phyloP scores from a whole-genome alignment of 2,329 filamentous ascomycete genomes.

The Diaporthe capsici region DNA sequence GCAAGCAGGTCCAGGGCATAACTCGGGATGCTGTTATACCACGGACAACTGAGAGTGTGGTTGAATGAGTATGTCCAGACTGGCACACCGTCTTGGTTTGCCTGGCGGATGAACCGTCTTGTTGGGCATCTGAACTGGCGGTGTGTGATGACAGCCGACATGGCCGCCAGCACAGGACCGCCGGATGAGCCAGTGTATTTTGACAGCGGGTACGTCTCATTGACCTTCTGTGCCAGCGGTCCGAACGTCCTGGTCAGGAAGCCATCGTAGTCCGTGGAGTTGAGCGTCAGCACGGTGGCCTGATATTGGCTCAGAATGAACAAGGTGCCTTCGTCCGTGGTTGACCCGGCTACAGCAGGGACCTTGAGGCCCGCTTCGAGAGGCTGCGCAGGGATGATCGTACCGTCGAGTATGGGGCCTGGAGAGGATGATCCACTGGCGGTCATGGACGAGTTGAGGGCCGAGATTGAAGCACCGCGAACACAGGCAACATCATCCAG shows the following conservation, averaged over 20 bases:
- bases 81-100: conserved; percentile 42
- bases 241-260: conserved; percentile 44
- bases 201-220: conserved; percentile 31
- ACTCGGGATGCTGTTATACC: conserved; percentile 43
- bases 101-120: conserved; percentile 41
- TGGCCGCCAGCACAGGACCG: conserved; percentile 39
- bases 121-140: conserved; percentile 45
- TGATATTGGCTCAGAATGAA: conserved; percentile 45
- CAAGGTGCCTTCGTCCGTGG: conserved; percentile 46
- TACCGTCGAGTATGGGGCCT: conserved; percentile 47
- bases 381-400: conserved; percentile 46
- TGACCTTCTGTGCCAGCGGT: conserved; percentile 30
- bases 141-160: conserved; percentile 43
- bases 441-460: background rate
- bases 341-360: conserved; percentile 48
- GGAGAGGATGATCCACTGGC: conserved; percentile 36
- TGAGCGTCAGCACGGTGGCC: conserved; percentile 39
- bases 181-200: conserved; percentile 41
- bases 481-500: conserved; percentile 30
- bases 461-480: background rate
- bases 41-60: conserved; percentile 46
- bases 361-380: conserved; percentile 46
- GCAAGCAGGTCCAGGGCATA: conserved; percentile 43
- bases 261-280: conserved; percentile 45
- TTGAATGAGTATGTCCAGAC: conserved; percentile 46